A percentile compares a stretch with the other conserved stretches of the same genome.
These are phyloP conservation scores for Kluyveromyces nonfermentans DNA, from an alignment of 805 yeast species.

Conservation along the genomic window DNA sequence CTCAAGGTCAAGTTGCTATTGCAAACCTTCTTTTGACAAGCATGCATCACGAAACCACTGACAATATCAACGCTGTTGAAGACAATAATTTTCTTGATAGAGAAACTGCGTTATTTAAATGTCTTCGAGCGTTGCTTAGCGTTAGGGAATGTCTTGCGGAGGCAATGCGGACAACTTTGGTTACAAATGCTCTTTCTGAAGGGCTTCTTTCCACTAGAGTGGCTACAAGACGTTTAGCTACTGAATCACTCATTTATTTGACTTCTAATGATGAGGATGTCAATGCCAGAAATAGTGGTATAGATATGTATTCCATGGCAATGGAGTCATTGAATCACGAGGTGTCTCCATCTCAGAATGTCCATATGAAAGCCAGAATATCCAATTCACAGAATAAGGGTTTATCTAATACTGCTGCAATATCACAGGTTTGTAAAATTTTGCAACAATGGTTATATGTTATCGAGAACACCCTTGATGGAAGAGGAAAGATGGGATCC, in stretches of 20 bases:
- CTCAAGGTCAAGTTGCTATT: constrained; percentile 75
- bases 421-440: constrained; percentile 31
- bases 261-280: constrained; percentile 15
- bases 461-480: constrained; percentile 62
- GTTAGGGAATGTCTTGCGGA: constrained; percentile 52
- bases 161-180: constrained; percentile 36
- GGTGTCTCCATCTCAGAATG: constrained; percentile 19
- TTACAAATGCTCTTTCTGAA: constrained; percentile 55
- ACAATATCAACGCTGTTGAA: constrained; percentile 19
- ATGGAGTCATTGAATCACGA: constrained; percentile 29
- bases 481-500: constrained; percentile 85
- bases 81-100: constrained; percentile 46
- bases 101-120: constrained; percentile 68
- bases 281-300: background rate
- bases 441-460: constrained; percentile 65
- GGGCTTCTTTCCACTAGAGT: constrained; percentile 69
- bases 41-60: constrained; percentile 21
- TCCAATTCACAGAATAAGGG: constrained; percentile 2
- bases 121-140: constrained; percentile 66
- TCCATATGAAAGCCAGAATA: constrained; percentile 16
- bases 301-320: constrained; percentile 8
- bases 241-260: constrained; percentile 60
- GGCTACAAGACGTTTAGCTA: constrained; percentile 66
- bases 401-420: constrained; percentile 8
- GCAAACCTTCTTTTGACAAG: constrained; percentile 53